phyloP scores from a whole-genome alignment of 163 green algal species.

The Scenedesmus sp. region DNA sequence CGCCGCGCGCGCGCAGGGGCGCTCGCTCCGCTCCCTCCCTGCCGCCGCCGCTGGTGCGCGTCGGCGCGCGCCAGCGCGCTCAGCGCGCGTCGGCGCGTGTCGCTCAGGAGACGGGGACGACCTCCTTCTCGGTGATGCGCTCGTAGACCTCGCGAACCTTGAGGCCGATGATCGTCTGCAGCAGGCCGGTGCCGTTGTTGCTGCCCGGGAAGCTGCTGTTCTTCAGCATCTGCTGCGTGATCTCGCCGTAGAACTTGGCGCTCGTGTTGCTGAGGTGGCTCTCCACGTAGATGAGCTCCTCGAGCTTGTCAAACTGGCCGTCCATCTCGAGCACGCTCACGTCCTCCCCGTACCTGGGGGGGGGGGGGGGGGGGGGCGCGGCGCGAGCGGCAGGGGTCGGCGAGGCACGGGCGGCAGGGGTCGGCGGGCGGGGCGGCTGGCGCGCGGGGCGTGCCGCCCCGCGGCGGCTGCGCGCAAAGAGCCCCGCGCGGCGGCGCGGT shows the following conservation, averaged over 20 bases:
- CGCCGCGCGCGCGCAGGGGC: too few relatives aligned
- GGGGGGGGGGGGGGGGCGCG: not conserved
- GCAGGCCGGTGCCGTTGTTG: conserved; percentile 60
- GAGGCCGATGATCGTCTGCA: conserved; percentile 63
- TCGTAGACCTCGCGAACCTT: conserved; percentile 98
- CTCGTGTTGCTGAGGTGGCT: conserved; percentile 97
- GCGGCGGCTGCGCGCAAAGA: too few relatives aligned
- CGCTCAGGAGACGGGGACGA: conserved; percentile 47
- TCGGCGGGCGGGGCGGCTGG: too few relatives aligned
- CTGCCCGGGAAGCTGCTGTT: conserved; percentile 88
- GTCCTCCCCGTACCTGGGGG: conserved; percentile 53
- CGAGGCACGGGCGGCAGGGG: too few relatives aligned
- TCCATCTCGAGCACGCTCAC: conserved; percentile 99
- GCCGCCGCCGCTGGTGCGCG: too few relatives aligned
- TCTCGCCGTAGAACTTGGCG: conserved; percentile 98
- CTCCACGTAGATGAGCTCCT: conserved; percentile 99
- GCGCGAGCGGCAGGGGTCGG: too few relatives aligned
- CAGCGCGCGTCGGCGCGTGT: too few relatives aligned
- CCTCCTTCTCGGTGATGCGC: conserved; percentile 85
- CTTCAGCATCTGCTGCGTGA: conserved; percentile 99
- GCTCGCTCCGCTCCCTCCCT: too few relatives aligned
- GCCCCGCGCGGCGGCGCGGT: too few relatives aligned
- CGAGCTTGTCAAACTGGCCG: conserved; percentile 98
- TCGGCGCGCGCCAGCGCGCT: too few relatives aligned
- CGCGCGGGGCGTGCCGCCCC: too few relatives aligned